A percentile compares a stretch with the other conserved stretches of the same genome.
phyloP scores from a whole-genome alignment of 129 eudicot genomes.

The Lactuca sativa region DNA sequence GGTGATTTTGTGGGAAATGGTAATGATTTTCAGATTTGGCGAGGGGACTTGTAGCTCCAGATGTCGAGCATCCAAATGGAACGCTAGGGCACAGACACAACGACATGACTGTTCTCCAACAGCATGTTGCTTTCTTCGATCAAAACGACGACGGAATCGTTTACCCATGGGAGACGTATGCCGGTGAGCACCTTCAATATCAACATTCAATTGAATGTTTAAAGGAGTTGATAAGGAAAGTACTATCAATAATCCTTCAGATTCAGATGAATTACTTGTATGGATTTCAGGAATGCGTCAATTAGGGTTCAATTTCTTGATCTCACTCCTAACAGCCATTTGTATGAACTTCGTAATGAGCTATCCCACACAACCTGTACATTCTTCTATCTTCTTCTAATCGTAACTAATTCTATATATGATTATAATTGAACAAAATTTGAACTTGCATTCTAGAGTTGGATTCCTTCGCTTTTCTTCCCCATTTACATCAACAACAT shows the following conservation, averaged over 20 bases:
- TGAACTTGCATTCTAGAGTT: conserved; percentile 45
- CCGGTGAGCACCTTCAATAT: conserved; percentile 43
- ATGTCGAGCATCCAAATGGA: conserved; percentile 79
- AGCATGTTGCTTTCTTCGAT: conserved; percentile 84
- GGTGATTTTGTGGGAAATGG: background rate
- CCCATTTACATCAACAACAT: conserved; percentile 75
- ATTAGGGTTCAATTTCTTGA: conserved; percentile 62
- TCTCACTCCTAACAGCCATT: conserved; percentile 51
- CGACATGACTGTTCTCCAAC: conserved; percentile 79
- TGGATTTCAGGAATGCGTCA: conserved; percentile 50
- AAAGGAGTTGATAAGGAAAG: no score
- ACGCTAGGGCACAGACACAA: conserved; percentile 63
- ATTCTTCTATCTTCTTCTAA: conserved; percentile 19
- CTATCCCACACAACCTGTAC: conserved; percentile 75
- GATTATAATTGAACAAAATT: no score
- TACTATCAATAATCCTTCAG: background rate
- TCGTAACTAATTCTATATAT: background rate
- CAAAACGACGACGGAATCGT: conserved; percentile 72
- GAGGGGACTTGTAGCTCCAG: conserved; percentile 75
- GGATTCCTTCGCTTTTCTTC: conserved; percentile 72
- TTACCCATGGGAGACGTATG: conserved; percentile 94
- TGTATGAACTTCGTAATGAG: conserved; percentile 60
- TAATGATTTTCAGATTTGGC: conserved; percentile 60
- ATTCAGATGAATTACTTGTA: background rate
- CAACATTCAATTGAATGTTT: background rate